phyloP scores from a whole-genome alignment of 73 alveolate species.

The Tetrahymena elliotti region DNA sequence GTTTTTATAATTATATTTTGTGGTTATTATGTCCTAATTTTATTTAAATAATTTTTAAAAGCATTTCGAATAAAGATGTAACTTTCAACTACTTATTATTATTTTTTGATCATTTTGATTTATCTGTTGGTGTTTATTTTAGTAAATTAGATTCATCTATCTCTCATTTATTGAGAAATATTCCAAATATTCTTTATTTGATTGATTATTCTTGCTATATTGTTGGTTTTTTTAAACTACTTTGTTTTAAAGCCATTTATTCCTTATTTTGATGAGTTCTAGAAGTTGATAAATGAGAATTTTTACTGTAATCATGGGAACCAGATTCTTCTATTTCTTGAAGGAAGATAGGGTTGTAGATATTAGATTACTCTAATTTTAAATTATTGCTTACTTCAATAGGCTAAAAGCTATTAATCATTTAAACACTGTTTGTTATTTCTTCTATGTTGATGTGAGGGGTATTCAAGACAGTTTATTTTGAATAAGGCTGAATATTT shows the following conservation, averaged over 20 bases:
- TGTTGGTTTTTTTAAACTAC: neutral
- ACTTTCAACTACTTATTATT: too few species aligned
- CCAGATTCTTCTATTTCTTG: neutral
- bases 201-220: neutral
- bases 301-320: neutral
- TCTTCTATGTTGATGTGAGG: neutral
- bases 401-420: neutral
- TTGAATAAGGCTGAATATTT: neutral
- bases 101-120: too few species aligned
- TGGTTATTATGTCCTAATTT: neutral
- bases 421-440: neutral
- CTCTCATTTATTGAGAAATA: neutral
- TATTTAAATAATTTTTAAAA: too few species aligned
- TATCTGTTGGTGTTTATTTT: too few species aligned
- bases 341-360: neutral
- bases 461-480: neutral
- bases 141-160: too few species aligned
- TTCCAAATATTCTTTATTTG: neutral
- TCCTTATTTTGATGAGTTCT: neutral
- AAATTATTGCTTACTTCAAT: neutral
- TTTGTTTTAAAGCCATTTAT: neutral
- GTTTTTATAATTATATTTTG: neutral
- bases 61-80: too few species aligned
- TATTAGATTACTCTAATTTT: neutral
- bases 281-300: neutral